A percentile compares a stretch with the other conserved stretches of the same genome.
Evolutionary conservation across 139 green algal genomes (phyloP).

Genomic region (Closterium sp.): DNA sequence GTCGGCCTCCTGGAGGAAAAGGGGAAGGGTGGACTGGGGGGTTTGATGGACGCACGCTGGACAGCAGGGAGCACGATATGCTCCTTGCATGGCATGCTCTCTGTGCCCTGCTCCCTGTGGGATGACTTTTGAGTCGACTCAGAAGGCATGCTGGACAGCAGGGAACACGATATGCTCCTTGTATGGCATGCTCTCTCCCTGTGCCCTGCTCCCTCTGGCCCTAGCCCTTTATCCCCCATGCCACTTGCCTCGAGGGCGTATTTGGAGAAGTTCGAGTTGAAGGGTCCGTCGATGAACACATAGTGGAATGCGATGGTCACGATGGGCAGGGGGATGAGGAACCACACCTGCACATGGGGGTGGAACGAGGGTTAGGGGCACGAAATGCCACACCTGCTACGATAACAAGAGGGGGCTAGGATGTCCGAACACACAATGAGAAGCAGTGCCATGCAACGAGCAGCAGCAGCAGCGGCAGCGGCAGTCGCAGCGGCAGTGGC

Average conservation of each 20-base stretch:
- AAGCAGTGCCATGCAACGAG: too few species aligned
- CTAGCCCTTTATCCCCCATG: not conserved
- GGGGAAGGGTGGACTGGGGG: too few species aligned
- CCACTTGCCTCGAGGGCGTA: constrained; percentile 24
- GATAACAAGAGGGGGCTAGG: not conserved
- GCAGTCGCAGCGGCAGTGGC: not conserved
- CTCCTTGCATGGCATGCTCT: not conserved
- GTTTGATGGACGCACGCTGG: not conserved
- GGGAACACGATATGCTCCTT: not conserved
- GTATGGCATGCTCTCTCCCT: not conserved
- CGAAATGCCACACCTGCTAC: not conserved
- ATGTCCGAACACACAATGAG: not conserved
- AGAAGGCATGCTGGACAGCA: not conserved
- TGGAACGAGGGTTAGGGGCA: too few species aligned
- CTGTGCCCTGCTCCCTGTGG: too few species aligned
- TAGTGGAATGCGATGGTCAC: constrained; percentile 32
- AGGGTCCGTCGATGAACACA: constrained; percentile 15
- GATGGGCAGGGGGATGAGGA: constrained; percentile 33
- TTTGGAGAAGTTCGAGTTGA: constrained; percentile 11
- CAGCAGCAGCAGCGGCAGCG: not conserved
- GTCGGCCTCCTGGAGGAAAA: too few species aligned
- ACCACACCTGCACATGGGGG: not conserved
- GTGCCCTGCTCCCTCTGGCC: not conserved
- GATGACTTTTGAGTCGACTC: too few species aligned
- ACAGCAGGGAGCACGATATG: not conserved